Percentiles rank a stretch among this genome's conserved stretches.
Conservation (phyloP, 2,329 filamentous ascomycete species). For the Bisporella sp. region DNA sequence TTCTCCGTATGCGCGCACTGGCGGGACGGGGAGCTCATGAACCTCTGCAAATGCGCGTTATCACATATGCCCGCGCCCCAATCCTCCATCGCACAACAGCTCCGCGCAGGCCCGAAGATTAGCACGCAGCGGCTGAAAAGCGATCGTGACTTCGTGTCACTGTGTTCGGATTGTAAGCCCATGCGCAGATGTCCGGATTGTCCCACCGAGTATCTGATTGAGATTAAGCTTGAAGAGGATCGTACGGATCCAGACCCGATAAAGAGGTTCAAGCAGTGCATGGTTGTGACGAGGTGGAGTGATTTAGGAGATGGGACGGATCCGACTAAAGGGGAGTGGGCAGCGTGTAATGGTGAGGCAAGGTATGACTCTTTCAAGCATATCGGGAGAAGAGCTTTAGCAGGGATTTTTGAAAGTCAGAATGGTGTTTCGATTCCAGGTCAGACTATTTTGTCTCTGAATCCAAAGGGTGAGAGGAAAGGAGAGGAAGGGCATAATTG, state of each 20-base stretch:
- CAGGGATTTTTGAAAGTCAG: conserved; percentile 51
- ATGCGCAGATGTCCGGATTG: conserved; percentile 56
- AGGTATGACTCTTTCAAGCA: conserved; percentile 46
- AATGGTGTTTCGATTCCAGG: conserved; percentile 47
- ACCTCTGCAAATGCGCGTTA: conserved; percentile 53
- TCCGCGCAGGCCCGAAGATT: conserved; percentile 20
- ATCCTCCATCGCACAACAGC: conserved; percentile 28
- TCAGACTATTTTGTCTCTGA: conserved; percentile 50
- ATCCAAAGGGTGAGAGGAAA: conserved; percentile 45
- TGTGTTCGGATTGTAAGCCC: conserved; percentile 49
- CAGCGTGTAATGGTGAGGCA: conserved; percentile 42
- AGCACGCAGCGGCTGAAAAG: conserved; percentile 6
- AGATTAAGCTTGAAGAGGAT: conserved; percentile 53
- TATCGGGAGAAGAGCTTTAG: conserved; percentile 47
- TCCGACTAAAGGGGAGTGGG: conserved; percentile 46
- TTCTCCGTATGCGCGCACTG: conserved; percentile 58
- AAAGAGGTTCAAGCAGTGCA: conserved; percentile 48
- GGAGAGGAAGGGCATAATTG: conserved; percentile 50
- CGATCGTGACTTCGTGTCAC: conserved; percentile 38
- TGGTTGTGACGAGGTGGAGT: conserved; percentile 55
- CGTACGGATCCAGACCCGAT: conserved; percentile 30
- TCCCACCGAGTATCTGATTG: conserved; percentile 55
- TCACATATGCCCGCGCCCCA: conserved; percentile 44
- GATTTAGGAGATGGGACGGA: conserved; percentile 50
- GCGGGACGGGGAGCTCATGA: conserved; percentile 53